Evolutionary conservation across 2,329 filamentous ascomycete genomes (phyloP).

Genomic region (Fusarium buxicola): DNA sequence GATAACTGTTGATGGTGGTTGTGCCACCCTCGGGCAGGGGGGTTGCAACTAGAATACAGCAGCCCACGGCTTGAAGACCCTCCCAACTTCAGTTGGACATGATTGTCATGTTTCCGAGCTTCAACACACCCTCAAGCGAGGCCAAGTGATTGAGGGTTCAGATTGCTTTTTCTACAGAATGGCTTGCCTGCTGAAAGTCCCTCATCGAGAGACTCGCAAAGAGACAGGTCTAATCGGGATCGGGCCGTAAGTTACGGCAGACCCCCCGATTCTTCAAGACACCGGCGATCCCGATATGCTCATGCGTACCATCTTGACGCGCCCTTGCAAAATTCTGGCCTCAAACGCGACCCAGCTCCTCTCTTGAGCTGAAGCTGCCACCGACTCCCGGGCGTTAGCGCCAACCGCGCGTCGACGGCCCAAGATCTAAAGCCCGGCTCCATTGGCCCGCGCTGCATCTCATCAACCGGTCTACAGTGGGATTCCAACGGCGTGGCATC

Average conservation of each 20-base stretch:
- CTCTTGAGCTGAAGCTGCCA: slow-evolving; percentile 4
- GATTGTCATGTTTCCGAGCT: background rate
- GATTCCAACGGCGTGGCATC: slow-evolving; percentile 1
- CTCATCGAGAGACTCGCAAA: background rate
- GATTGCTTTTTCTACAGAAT: slow-evolving; percentile 5
- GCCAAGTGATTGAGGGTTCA: background rate
- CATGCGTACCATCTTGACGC: no score
- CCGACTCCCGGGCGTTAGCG: slow-evolving; percentile 36
- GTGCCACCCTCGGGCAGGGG: background rate
- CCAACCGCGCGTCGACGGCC: slow-evolving; percentile 34
- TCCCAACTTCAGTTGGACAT: background rate
- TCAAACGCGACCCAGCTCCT: slow-evolving; percentile 18
- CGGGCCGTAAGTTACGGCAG: background rate
- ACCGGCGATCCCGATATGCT: no score
- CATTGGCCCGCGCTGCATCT: slow-evolving; percentile 29
- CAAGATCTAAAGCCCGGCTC: slow-evolving; percentile 11
- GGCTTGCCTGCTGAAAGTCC: slow-evolving; percentile 1
- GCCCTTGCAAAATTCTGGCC: slow-evolving; percentile 9
- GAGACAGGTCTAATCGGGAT: no score
- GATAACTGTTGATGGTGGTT: background rate
- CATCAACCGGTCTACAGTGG: slow-evolving; percentile 8
- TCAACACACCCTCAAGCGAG: background rate
- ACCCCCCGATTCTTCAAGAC: background rate
- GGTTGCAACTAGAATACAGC: slow-evolving; percentile 2
- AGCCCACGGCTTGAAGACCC: background rate